A percentile compares a stretch with the other conserved stretches of the same genome.
phyloP scores from a whole-genome alignment of 2,329 filamentous ascomycete species.

The Helminthosporium solani region DNA sequence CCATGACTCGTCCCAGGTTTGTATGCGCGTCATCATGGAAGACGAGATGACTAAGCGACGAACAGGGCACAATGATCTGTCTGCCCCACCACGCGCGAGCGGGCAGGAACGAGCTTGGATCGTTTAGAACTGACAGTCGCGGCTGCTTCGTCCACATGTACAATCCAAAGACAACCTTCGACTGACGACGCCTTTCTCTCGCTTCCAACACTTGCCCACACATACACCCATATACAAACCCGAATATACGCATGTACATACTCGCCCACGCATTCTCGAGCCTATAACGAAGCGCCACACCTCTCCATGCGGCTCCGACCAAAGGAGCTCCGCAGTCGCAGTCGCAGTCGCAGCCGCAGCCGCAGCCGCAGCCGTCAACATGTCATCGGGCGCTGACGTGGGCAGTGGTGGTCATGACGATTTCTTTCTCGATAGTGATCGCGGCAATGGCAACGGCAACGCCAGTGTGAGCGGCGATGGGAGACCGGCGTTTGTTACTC shows the following conservation, averaged over 20 bases:
- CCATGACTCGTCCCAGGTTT: too few species aligned
- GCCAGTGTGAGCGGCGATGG: not conserved
- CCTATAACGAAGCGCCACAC: not conserved
- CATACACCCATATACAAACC: not conserved
- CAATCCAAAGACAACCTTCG: too few species aligned
- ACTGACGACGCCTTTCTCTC: too few species aligned
- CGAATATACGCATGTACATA: conserved; percentile 9
- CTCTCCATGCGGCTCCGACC: conserved; percentile 40
- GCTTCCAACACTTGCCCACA: too few species aligned
- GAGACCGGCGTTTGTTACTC: conserved; percentile 35
- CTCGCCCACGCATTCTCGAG: not conserved
- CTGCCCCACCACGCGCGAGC: not conserved
- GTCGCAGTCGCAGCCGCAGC: too few species aligned
- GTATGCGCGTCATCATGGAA: too few species aligned
- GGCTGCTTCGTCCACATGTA: too few species aligned
- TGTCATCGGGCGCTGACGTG: conserved; percentile 14
- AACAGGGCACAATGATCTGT: not conserved
- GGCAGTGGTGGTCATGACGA: too few species aligned
- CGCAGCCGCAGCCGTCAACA: conserved; percentile 26
- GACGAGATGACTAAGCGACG: too few species aligned
- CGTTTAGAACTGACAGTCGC: conserved; percentile 5
- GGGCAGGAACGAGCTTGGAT: not conserved
- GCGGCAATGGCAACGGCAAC: not conserved
- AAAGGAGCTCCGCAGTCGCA: conserved; percentile 35
- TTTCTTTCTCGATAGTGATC: not conserved